Conservation (phyloP, 176 grass and related monocot species). For the Bolboschoenus planiculmis region DNA sequence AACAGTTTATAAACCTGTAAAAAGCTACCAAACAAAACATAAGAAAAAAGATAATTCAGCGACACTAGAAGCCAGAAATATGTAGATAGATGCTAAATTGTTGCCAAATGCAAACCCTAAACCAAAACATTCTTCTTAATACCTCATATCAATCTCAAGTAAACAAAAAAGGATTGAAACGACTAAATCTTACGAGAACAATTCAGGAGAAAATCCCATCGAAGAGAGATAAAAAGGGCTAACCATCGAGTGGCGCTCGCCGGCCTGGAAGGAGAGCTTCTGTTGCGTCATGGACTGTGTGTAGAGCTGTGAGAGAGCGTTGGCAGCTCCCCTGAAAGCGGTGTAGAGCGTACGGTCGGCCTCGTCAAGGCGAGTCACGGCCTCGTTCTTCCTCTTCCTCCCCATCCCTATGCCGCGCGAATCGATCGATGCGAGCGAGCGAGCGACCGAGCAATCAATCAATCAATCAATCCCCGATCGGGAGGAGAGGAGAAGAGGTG, state of each 20-base stretch:
- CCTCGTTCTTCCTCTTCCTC: conserved; percentile 66
- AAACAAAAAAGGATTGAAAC: not conserved
- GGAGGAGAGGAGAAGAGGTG: not conserved
- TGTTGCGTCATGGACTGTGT: conserved; percentile 64
- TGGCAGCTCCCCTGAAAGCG: conserved; percentile 63
- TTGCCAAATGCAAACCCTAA: not conserved
- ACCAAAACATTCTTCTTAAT: not conserved
- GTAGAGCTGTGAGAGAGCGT: conserved; percentile 81
- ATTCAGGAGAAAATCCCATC: not conserved
- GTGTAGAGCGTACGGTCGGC: conserved; percentile 76
- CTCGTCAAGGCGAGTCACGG: conserved; percentile 55
- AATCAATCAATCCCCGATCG: not conserved
- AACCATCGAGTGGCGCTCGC: conserved; percentile 61
- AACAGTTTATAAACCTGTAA: not conserved
- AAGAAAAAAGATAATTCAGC: not conserved
- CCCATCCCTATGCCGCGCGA: no score
- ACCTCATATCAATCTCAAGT: not conserved
- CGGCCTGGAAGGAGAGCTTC: conserved; percentile 74
- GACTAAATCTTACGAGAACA: not conserved
- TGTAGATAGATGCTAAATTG: not conserved
- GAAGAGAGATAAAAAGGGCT: not conserved
- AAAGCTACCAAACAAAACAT: not conserved
- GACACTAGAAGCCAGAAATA: not conserved
- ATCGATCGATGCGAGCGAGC: not conserved
- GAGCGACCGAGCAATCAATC: no score